Base-by-base conservation (phyloP, 345 rosid genomes). In the Boechera divaricarpa region DNA sequence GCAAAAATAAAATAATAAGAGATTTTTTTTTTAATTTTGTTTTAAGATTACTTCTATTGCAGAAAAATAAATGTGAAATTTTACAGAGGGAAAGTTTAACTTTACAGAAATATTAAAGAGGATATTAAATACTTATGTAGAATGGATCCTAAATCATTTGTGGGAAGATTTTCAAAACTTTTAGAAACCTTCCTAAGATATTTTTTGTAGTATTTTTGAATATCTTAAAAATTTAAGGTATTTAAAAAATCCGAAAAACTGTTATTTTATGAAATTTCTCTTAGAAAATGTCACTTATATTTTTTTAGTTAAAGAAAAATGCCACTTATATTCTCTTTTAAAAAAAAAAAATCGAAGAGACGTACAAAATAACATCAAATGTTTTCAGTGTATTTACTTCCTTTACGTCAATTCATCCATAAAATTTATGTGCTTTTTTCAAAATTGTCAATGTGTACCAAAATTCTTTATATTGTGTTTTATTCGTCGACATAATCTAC, bases 401-500 rank as follows among this genome's bases (percentile, higher is more conserved):
- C 51, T 75, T 48, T 67, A 75, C 61, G 79, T 10, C 33, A 28
- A 54, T n/a, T 26, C 6, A 36, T 45, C 26, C 39, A 33, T 44
- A 16, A 52, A 53, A 39, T 63, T 31, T 36, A 41, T 61, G 53
- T 33, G 38, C 11, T 18, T 10, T 29, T 26, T 16, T 36, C 53
- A 28, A 11, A 62, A 26, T 33, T 10, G 7, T 4, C 52, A 49
- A 5, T 61, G 31, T 29, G 15, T 49, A 60, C 49, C 39, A 52
- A 21, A 73, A 73, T 63, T 31, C 42, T 31, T 73, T 41, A 15
- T 6, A 56, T 0, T 56, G 7, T 64, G 47, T 66, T 29, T 55
- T 35, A 66, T 74, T 24, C 49, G 77, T 73, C 65, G 57, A 74
- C 78, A 45, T 57, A 45, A 55, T 13, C 32, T 16, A 13, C 10